Conservation (phyloP, 192 early-diverging fungal species). For the Gaertneriomyces semiglobifer region DNA sequence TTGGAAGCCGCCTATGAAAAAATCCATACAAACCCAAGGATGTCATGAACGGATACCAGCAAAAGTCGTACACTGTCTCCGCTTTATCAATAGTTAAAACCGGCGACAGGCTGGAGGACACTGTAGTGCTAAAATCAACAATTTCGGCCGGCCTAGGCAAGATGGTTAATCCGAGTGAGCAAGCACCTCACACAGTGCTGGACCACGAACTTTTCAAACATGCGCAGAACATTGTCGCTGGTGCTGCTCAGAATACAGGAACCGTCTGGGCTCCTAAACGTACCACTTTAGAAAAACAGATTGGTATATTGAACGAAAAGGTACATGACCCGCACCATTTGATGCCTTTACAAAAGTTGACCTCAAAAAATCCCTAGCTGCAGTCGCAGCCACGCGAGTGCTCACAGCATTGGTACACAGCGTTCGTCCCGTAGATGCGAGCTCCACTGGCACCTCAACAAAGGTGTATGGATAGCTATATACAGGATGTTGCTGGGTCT, state of each 20-base stretch:
- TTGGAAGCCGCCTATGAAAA: not conserved
- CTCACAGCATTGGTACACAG: conserved; percentile 12
- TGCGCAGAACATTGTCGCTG: conserved; percentile 57
- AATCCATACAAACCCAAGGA: conserved; percentile 37
- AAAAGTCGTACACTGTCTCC: conserved; percentile 61
- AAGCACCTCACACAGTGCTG: not conserved
- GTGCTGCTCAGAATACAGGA: conserved; percentile 58
- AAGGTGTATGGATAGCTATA: not conserved
- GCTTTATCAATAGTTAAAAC: conserved; percentile 28
- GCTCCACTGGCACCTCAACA: not conserved
- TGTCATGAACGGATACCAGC: conserved; percentile 56
- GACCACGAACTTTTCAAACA: conserved; percentile 43
- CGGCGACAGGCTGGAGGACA: conserved; percentile 26
- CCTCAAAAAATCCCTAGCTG: not conserved
- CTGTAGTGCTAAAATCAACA: not conserved
- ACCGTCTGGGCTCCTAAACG: conserved; percentile 67
- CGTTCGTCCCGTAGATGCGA: conserved; percentile 6
- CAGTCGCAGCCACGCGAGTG: not conserved
- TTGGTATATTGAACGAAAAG: not conserved
- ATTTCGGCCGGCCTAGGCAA: not conserved
- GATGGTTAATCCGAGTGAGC: not conserved
- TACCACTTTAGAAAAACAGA: not conserved
- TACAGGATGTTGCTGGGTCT: not conserved
- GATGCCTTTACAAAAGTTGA: conserved; percentile 57
- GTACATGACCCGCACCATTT: conserved; percentile 50